These are phyloP conservation scores for Angomonas desouzai DNA, from an alignment of 208 protist genomes.

Conservation along the genomic window DNA sequence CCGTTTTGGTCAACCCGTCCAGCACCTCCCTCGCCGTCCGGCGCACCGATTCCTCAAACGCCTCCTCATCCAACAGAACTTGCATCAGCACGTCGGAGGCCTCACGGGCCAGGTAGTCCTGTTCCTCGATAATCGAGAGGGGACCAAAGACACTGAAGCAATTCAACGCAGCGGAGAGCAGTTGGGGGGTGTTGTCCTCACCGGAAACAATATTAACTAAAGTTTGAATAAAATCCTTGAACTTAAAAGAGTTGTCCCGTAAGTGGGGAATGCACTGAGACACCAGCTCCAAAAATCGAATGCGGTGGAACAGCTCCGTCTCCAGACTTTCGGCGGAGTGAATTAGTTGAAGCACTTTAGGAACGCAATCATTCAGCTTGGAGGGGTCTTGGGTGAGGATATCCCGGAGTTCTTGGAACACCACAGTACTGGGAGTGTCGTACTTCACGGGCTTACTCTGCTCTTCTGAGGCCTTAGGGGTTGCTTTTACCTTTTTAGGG, in stretches of 20 bases:
- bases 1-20: slow-evolving; percentile 59
- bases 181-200: slow-evolving; percentile 67
- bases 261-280: slow-evolving; percentile 44
- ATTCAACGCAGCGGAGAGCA: slow-evolving; percentile 73
- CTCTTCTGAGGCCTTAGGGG: slow-evolving; percentile 10
- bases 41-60: slow-evolving; percentile 66
- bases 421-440: slow-evolving; percentile 34
- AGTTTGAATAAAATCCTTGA: slow-evolving; percentile 29
- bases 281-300: slow-evolving; percentile 76
- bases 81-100: slow-evolving; percentile 87
- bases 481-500: slow-evolving; percentile 54
- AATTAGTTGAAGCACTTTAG: slow-evolving; percentile 49
- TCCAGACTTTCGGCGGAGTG: slow-evolving; percentile 54
- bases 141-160: slow-evolving; percentile 70
- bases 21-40: slow-evolving; percentile 62
- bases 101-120: slow-evolving; percentile 79
- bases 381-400: slow-evolving; percentile 39
- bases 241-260: slow-evolving; percentile 67
- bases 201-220: slow-evolving; percentile 78
- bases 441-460: slow-evolving; percentile 20
- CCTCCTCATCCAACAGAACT: slow-evolving; percentile 77
- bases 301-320: slow-evolving; percentile 65
- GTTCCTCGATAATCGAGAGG: slow-evolving; percentile 75
- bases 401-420: slow-evolving; percentile 66
- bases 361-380: slow-evolving; percentile 56